phyloP scores from a whole-genome alignment of 768 basidiomycete genomes.

The Suillus bovinus region DNA sequence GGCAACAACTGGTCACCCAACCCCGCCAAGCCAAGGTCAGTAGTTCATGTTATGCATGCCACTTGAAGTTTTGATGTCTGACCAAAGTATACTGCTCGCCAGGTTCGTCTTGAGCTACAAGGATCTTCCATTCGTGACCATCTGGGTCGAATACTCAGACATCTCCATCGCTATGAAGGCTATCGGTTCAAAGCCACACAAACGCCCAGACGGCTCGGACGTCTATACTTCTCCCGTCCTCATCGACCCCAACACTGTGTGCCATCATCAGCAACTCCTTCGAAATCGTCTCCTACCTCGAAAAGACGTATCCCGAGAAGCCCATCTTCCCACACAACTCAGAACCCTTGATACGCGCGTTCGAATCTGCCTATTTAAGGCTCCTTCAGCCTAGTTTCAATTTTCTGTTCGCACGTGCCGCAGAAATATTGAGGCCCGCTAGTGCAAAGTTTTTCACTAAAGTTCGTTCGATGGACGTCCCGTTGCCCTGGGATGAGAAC shows the following conservation, averaged over 20 bases:
- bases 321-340: slow-evolving; percentile 25
- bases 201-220: slow-evolving; percentile 17
- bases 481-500: slow-evolving; percentile 38
- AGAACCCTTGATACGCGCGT: slow-evolving; percentile 23
- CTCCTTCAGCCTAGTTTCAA: slow-evolving; percentile 11
- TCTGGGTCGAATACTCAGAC: slow-evolving; percentile 37
- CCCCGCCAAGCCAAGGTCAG: slow-evolving; percentile 39
- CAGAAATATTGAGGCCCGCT: slow-evolving; percentile 31
- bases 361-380: slow-evolving; percentile 12
- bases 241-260: slow-evolving; percentile 29
- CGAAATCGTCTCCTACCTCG: slow-evolving; percentile 37
- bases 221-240: slow-evolving; percentile 37
- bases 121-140: slow-evolving; percentile 37
- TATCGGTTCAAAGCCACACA: slow-evolving; percentile 27
- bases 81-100: background rate
- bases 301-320: slow-evolving; percentile 35
- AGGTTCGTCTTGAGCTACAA: slow-evolving; percentile 36
- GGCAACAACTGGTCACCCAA: slow-evolving; percentile 39
- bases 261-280: slow-evolving; percentile 31
- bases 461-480: slow-evolving; percentile 34
- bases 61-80: background rate
- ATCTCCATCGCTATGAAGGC: slow-evolving; percentile 26
- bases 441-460: slow-evolving; percentile 40
- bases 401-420: slow-evolving; percentile 22
- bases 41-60: background rate